Base-by-base conservation (phyloP, 1,284 basidiomycete species). In the Trichosporon coremiiforme region DNA sequence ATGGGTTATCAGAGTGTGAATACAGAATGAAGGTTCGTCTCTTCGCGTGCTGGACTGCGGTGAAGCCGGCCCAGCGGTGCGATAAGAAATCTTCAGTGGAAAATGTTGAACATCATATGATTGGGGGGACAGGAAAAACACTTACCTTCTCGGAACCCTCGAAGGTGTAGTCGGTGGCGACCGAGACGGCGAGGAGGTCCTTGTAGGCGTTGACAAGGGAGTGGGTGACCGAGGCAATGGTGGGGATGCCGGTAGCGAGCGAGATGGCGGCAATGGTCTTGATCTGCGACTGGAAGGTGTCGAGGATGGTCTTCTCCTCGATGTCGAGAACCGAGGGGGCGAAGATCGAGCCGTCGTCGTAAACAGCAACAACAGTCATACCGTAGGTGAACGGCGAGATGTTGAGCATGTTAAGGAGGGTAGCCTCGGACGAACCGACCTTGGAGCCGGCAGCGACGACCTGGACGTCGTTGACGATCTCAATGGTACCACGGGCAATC, bases 401-500 rank as follows among this genome's bases (percentile, higher is more conserved):
- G 90, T 96, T 96, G 84, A 99, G 86, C 96, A 99, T 97, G 92
- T 99, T 99, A 76, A 99, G 87, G 79, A 99, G 88, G 73, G 95
- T 95, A 71, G 97, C 96, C 86, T 99, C 96, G 85, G 96, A 99
- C 22, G 91, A 84, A 78, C 97, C 97, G 84, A 99, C 96, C 88
- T 94, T 93, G 78, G 88, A 91, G 77, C 95, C 95, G 70, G 90
- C 93, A 66, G 86, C 86, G 79, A 99, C 94, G 87, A 99, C 95
- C 87, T 96, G 91, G 83, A 99, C 91, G 83, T 98, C 96, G 76
- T 90, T 90, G 74, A 98, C 94, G 84, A 99, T 99, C 92, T 99
- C 96, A 82, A 99, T 99, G 70, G 97, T 98, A 89, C 96, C 96
- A 91, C 96, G 93, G 71, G 97, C 95, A 80, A 99, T 99, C 90